Conservation (phyloP, 2,329 filamentous ascomycete species). For the Claviceps pazoutovae region DNA sequence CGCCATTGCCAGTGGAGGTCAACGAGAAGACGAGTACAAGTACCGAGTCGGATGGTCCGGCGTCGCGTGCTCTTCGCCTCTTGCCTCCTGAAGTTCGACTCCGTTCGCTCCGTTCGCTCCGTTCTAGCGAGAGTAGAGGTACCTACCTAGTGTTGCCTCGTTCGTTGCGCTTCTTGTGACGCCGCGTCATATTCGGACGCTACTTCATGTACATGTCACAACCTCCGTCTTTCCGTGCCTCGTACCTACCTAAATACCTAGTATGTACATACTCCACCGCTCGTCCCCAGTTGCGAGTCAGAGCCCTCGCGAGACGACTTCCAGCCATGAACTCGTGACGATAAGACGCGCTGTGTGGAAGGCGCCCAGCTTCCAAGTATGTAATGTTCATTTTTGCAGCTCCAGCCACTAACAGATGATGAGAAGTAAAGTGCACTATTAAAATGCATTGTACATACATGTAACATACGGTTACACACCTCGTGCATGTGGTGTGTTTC, state of each 20-base stretch:
- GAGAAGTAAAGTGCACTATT: no score
- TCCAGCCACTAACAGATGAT: no score
- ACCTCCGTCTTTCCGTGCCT: no score
- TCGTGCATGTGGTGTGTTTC: no score
- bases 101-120: not conserved
- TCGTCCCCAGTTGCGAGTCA: not conserved
- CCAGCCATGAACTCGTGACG: no score
- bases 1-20: not conserved
- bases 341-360: no score
- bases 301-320: not conserved
- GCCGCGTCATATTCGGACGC: no score
- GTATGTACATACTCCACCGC: not conserved
- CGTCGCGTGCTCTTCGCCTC: constrained; percentile 1
- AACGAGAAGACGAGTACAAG: not conserved
- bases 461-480: no score
- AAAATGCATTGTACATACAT: no score
- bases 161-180: not conserved
- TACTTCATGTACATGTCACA: no score
- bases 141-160: not conserved
- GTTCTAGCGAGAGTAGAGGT: not conserved
- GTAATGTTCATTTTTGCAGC: no score
- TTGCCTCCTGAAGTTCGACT: not conserved
- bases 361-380: no score
- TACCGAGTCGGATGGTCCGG: constrained; percentile 2
- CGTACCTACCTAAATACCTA: not conserved